Conservation (phyloP, 2,329 filamentous ascomycete species). For the Leptographium procerum region DNA sequence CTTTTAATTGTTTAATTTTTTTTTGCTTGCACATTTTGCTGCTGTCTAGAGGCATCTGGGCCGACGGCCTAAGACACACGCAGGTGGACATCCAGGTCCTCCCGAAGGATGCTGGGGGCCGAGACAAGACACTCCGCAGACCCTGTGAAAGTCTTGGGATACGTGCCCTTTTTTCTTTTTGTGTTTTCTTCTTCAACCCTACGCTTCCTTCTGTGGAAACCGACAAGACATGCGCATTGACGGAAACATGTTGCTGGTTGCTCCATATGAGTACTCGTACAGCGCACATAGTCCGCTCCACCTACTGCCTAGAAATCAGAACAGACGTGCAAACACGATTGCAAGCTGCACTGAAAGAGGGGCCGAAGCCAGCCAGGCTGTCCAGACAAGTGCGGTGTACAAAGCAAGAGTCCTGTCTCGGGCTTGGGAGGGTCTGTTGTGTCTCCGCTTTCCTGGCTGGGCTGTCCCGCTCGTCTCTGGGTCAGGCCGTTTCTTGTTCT, state of each 20-base stretch:
- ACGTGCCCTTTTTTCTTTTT: not conserved
- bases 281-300: not conserved
- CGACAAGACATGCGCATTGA: not conserved
- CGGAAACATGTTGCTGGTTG: not conserved
- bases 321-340: not conserved
- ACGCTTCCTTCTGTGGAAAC: not conserved
- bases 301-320: not conserved
- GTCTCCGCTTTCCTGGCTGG: not conserved
- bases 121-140: not conserved
- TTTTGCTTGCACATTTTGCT: no score
- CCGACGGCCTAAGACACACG: no score
- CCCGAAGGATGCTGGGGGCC: not conserved
- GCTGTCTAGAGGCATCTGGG: no score
- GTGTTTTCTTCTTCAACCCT: not conserved
- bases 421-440: not conserved
- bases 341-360: not conserved
- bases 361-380: not conserved
- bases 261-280: no score
- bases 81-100: not conserved
- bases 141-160: no score
- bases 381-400: not conserved
- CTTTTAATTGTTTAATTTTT: no score
- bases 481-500: not conserved
- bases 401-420: not conserved
- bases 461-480: no score